phyloP scores from a whole-genome alignment of 495 filamentous ascomycete genomes.

The Friedmanniomyces endolithicus region DNA sequence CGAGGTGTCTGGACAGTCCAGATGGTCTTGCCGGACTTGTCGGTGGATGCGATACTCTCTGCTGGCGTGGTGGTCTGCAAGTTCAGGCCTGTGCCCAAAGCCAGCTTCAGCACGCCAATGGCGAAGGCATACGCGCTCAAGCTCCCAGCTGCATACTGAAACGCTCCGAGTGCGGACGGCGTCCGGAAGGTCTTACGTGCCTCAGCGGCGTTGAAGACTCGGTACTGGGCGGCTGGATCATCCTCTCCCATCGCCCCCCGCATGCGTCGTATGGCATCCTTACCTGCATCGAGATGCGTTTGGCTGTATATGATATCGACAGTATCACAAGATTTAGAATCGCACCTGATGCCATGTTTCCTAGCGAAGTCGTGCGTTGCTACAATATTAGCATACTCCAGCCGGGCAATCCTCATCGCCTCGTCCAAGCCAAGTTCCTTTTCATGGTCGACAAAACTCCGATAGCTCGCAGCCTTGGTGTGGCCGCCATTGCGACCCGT shows the following conservation, averaged over 20 bases:
- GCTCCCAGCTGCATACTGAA: conserved; percentile 50
- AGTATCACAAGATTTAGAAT: conserved; percentile 39
- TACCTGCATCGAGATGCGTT: conserved; percentile 35
- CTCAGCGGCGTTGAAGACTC: conserved; percentile 34
- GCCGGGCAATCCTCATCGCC: conserved; percentile 42
- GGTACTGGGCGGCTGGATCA: conserved; percentile 36
- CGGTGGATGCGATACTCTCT: conserved; percentile 24
- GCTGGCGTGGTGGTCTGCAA: conserved; percentile 52
- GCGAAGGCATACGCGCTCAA: conserved; percentile 54
- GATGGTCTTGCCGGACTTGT: background rate
- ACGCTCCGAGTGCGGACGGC: conserved; percentile 37
- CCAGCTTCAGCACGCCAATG: conserved; percentile 44
- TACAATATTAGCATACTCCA: conserved; percentile 47
- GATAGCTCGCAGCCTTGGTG: conserved; percentile 52
- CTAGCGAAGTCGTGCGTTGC: conserved; percentile 42
- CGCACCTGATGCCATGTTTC: conserved; percentile 41
- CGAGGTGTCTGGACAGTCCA: conserved; percentile 43
- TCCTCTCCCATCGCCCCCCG: conserved; percentile 34
- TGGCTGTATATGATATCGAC: conserved; percentile 46
- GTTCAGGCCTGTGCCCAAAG: conserved; percentile 42
- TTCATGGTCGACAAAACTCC: conserved; percentile 37
- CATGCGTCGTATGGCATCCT: conserved; percentile 34
- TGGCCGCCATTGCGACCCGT: conserved; percentile 55
- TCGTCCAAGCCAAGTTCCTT: conserved; percentile 29
- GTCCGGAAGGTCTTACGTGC: conserved; percentile 35